These are phyloP conservation scores for Cystobasidium onofrii DNA, from an alignment of 768 basidiomycete species.

Conservation along the genomic window DNA sequence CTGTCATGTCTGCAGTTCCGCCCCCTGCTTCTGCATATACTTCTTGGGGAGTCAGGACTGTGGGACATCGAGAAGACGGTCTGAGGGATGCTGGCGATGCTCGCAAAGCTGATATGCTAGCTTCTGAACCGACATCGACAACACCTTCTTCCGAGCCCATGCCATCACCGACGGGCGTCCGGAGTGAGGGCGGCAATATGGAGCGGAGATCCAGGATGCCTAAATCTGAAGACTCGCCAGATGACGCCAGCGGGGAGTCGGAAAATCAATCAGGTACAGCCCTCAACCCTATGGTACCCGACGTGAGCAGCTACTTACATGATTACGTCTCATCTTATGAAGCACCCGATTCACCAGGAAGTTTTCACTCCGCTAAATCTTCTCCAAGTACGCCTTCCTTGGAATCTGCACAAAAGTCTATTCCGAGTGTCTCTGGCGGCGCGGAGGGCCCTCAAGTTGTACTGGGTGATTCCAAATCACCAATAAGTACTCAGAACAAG, in stretches of 20 bases:
- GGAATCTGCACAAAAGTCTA: neutral
- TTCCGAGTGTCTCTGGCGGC: neutral
- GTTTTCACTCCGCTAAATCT: neutral
- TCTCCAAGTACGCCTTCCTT: neutral
- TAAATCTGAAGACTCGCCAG: neutral
- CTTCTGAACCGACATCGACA: neutral
- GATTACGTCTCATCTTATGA: neutral
- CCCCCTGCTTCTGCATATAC: neutral
- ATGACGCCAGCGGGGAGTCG: neutral
- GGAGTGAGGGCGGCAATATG: neutral
- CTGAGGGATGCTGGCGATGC: neutral
- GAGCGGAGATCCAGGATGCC: neutral
- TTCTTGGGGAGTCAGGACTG: neutral
- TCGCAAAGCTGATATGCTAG: neutral
- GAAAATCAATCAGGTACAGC: neutral
- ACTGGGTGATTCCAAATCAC: neutral
- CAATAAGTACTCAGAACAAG: neutral
- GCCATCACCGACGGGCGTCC: too few species aligned
- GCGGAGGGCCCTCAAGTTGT: neutral
- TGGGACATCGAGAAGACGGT: neutral
- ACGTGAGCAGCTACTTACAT: neutral
- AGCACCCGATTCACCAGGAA: neutral
- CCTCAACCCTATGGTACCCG: conserved; percentile 14
- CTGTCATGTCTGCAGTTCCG: neutral
- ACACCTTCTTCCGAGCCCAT: neutral